These are phyloP conservation scores for Cutaneotrichosporon cutaneum DNA, from an alignment of 1,284 basidiomycete species.

Conservation along the genomic window DNA sequence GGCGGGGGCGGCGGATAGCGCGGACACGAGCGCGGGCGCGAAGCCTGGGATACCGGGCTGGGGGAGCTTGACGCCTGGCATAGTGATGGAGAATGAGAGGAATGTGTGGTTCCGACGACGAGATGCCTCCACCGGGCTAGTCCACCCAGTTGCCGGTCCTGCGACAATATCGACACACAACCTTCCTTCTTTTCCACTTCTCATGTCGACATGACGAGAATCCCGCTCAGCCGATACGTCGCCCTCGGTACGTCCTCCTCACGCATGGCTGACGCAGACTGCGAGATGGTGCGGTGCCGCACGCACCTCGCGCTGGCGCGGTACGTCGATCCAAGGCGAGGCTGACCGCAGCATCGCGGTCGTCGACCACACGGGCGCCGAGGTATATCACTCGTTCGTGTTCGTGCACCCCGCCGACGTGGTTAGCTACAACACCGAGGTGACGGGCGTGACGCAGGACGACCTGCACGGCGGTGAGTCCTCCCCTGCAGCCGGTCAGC, in stretches of 20 bases:
- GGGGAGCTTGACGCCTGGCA: slow-evolving; percentile 10
- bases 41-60: slow-evolving; percentile 16
- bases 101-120: background rate
- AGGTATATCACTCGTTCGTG: slow-evolving; percentile 56
- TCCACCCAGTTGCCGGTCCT: background rate
- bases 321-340: slow-evolving; percentile 16
- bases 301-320: slow-evolving; percentile 30
- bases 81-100: background rate
- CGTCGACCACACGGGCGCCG: slow-evolving; percentile 55
- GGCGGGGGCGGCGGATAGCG: slow-evolving; percentile 5
- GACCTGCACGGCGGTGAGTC: slow-evolving; percentile 54
- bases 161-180: background rate
- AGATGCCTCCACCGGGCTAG: background rate
- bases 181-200: background rate
- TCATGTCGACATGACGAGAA: background rate
- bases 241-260: slow-evolving; percentile 32
- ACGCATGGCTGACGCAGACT: slow-evolving; percentile 31
- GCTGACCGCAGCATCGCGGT: slow-evolving; percentile 45
- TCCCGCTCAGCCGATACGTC: slow-evolving; percentile 33
- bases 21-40: slow-evolving; percentile 13
- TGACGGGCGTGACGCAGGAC: slow-evolving; percentile 52
- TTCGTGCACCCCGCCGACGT: slow-evolving; percentile 54
- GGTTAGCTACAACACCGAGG: slow-evolving; percentile 57
- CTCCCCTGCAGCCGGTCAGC: no score
- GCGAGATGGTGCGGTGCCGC: slow-evolving; percentile 43